Conservation (phyloP, 768 basidiomycete species). For the Pleurotus cornucopiae region DNA sequence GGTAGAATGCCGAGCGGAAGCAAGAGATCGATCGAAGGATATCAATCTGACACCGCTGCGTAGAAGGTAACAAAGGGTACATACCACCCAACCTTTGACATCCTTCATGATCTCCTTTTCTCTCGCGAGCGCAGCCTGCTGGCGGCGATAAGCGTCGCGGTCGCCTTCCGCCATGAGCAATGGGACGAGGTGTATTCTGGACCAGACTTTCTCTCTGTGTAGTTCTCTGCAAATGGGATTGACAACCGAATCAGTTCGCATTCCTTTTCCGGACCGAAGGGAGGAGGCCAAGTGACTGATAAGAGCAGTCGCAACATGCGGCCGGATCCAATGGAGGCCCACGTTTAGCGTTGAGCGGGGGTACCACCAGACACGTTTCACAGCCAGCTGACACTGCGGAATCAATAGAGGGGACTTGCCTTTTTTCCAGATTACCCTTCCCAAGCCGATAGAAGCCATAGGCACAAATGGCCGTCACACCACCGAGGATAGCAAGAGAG, state of each 20-base stretch:
- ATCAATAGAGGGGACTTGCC: slow-evolving; percentile 52
- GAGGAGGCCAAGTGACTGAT: slow-evolving; percentile 32
- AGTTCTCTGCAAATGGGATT: slow-evolving; percentile 67
- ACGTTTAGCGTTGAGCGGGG: slow-evolving; percentile 71
- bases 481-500: slow-evolving; percentile 79
- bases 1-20: slow-evolving; percentile 16
- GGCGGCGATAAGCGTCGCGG: slow-evolving; percentile 80
- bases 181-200: slow-evolving; percentile 91
- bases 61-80: slow-evolving; percentile 25
- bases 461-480: slow-evolving; percentile 80
- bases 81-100: slow-evolving; percentile 90
- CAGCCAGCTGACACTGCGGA: slow-evolving; percentile 52
- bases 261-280: slow-evolving; percentile 39
- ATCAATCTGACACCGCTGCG: slow-evolving; percentile 13
- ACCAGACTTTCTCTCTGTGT: slow-evolving; percentile 90
- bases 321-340: slow-evolving; percentile 59
- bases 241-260: slow-evolving; percentile 38
- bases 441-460: slow-evolving; percentile 93
- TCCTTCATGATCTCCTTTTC: slow-evolving; percentile 95
- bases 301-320: slow-evolving; percentile 31
- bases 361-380: slow-evolving; percentile 58
- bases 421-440: slow-evolving; percentile 86
- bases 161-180: slow-evolving; percentile 91
- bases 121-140: slow-evolving; percentile 69
- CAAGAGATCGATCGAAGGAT: slow-evolving; percentile 18